Percentiles rank a stretch among this genome's conserved stretches.
phyloP scores from a whole-genome alignment of 2,329 filamentous ascomycete genomes.

The Pseudogymnoascus sp. region DNA sequence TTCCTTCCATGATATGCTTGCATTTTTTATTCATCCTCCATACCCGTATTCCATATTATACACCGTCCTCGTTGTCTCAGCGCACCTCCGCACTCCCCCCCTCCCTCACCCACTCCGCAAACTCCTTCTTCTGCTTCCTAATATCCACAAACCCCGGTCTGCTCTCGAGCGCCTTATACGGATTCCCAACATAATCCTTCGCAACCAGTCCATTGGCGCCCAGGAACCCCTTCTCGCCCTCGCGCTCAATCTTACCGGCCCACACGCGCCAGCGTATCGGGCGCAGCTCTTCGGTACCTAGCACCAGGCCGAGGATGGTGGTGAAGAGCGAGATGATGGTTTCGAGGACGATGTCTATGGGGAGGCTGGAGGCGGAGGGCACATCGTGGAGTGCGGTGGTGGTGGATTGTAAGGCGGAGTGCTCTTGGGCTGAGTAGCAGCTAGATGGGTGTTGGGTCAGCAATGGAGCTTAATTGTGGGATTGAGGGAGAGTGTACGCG shows the following conservation, averaged over 20 bases:
- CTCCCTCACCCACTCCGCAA: slow-evolving; percentile 62
- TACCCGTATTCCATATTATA: background rate
- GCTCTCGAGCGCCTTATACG: slow-evolving; percentile 71
- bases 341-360: slow-evolving; percentile 81
- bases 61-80: background rate
- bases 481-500: slow-evolving; percentile 55
- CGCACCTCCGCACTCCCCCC: slow-evolving; percentile 17
- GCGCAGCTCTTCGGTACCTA: slow-evolving; percentile 67
- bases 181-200: slow-evolving; percentile 65
- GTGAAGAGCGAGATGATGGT: slow-evolving; percentile 71
- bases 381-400: slow-evolving; percentile 38
- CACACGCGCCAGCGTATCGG: slow-evolving; percentile 79
- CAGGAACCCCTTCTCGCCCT: slow-evolving; percentile 55
- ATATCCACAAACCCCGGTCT: slow-evolving; percentile 83
- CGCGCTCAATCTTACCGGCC: slow-evolving; percentile 75
- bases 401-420: slow-evolving; percentile 64
- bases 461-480: slow-evolving; percentile 12
- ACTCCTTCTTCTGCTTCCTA: slow-evolving; percentile 69
- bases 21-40: slow-evolving; percentile 7
- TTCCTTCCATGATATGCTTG: background rate
- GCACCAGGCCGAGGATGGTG: slow-evolving; percentile 76
- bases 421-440: slow-evolving; percentile 93
- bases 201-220: slow-evolving; percentile 57
- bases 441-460: slow-evolving; percentile 39
- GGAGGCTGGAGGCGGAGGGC: slow-evolving; percentile 44